Base-by-base conservation (phyloP, 208 protist species). In the Trypanosoma melophagium region DNA sequence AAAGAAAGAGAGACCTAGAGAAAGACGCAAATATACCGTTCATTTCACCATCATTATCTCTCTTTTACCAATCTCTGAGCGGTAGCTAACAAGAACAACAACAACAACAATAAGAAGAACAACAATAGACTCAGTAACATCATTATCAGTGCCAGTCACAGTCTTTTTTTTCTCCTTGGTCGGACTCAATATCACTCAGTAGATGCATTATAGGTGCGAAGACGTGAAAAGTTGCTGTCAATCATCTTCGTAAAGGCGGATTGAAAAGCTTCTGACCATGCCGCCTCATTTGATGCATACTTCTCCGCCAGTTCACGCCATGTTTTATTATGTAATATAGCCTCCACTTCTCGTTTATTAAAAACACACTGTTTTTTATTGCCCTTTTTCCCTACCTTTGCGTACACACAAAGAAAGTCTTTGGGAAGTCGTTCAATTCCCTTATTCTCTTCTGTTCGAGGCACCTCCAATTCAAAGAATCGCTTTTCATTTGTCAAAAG, bases 191-290 rank as follows among this genome's bases (percentile, higher is more conserved):
- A 60, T 49, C 19, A 62, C 10, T 66, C 44, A 8, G 53, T 17
- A 2, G 51, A 16, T 53, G 4, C 25, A 24, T 42, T 58, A 22
- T 91, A 94, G 24, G 77, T 65, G n/a, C 86, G 86, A 7, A 94
- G 76, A 24, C 82, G 78, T 47, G 75, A 80, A 61, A 95, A 92
- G 50, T 95, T 77, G 64, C 84, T 80, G 19, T 95, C 84, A 21
- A 95, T 79, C 84, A 95, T 89, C 63, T 94, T 95, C 5, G 73
- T 86, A 44, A 92, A 90, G n/a, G 66, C 89, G 0, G 70, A 76
- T 63, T 85, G 70, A 66, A 95, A 95, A 10, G 78, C 66, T 14
- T 62, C 57, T 51, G 62, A 38, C 89, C 89, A 95, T 63, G 77
- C 76, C 16, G 61, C 74, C 40, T 89, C 75, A 61, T 95, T 80